Percentiles rank a stretch among this genome's conserved stretches.
These are phyloP conservation scores for Leccinellum luteum DNA, from an alignment of 768 basidiomycete species.

Conservation along the genomic window DNA sequence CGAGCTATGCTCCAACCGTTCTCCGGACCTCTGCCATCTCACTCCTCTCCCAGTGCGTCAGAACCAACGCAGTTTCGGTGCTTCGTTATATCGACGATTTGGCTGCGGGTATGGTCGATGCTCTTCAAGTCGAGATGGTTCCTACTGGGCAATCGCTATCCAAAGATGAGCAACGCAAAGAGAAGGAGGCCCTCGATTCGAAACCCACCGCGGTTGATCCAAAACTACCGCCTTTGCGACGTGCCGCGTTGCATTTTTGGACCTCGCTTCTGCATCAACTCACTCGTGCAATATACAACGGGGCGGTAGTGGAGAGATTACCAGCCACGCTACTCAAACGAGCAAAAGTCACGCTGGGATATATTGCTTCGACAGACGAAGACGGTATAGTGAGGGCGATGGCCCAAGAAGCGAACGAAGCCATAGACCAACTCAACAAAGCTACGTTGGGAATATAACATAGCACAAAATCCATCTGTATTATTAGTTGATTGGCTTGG, in stretches of 20 bases:
- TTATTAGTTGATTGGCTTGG: neutral
- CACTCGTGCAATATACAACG: slow-evolving; percentile 50
- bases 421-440: slow-evolving; percentile 47
- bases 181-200: slow-evolving; percentile 40
- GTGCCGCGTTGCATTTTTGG: slow-evolving; percentile 85
- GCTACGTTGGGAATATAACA: slow-evolving; percentile 37
- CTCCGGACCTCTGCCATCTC: slow-evolving; percentile 68
- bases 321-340: slow-evolving; percentile 42
- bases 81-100: slow-evolving; percentile 63
- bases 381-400: slow-evolving; percentile 72
- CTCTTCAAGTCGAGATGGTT: slow-evolving; percentile 65
- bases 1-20: slow-evolving; percentile 60
- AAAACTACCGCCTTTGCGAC: slow-evolving; percentile 76
- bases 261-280: slow-evolving; percentile 62
- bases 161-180: slow-evolving; percentile 14
- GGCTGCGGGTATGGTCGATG: slow-evolving; percentile 66
- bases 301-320: slow-evolving; percentile 5
- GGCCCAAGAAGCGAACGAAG: slow-evolving; percentile 68
- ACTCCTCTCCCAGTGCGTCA: slow-evolving; percentile 71
- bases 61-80: slow-evolving; percentile 60
- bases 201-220: slow-evolving; percentile 56
- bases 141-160: slow-evolving; percentile 15
- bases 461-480: slow-evolving; percentile 2
- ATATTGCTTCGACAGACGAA: slow-evolving; percentile 67
- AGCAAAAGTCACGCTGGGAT: slow-evolving; percentile 60